Conservation (phyloP, 768 basidiomycete genomes). For the Inosperma sp. region DNA sequence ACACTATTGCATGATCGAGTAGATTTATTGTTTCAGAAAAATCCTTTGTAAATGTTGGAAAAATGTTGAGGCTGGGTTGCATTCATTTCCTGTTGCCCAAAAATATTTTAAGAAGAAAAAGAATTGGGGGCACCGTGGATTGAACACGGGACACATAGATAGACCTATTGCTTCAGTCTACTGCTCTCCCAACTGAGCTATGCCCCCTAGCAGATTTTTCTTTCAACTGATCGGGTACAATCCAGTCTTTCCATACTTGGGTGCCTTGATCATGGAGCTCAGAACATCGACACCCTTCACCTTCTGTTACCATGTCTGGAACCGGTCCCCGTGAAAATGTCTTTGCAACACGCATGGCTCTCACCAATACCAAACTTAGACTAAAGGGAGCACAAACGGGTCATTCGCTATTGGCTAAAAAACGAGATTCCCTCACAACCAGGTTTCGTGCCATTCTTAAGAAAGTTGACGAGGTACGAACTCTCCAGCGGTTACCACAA, state of each 20-base stretch:
- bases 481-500: conserved; percentile 1
- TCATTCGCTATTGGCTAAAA: conserved; percentile 94
- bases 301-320: conserved; percentile 65
- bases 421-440: conserved; percentile 93
- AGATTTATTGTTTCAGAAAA: not conserved
- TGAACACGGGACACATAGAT: conserved; percentile 76
- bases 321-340: conserved; percentile 87
- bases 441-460: conserved; percentile 90
- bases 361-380: conserved; percentile 87
- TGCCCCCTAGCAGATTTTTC: conserved; percentile 37
- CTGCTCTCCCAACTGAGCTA: conserved; percentile 75
- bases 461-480: conserved; percentile 94
- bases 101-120: conserved; percentile 13
- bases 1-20: conserved; percentile 58
- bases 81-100: too few species aligned
- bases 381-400: conserved; percentile 93
- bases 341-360: conserved; percentile 96
- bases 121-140: conserved; percentile 68
- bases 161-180: conserved; percentile 50
- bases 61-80: too few species aligned
- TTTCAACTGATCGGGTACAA: not conserved
- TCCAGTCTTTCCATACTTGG: not conserved
- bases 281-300: conserved; percentile 8
- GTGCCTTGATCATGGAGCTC: not conserved
- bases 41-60: too few species aligned